A percentile compares a stretch with the other conserved stretches of the same genome.
phyloP scores from a whole-genome alignment of 192 early-diverging fungal species.

The Umbelopsis isabellina region DNA sequence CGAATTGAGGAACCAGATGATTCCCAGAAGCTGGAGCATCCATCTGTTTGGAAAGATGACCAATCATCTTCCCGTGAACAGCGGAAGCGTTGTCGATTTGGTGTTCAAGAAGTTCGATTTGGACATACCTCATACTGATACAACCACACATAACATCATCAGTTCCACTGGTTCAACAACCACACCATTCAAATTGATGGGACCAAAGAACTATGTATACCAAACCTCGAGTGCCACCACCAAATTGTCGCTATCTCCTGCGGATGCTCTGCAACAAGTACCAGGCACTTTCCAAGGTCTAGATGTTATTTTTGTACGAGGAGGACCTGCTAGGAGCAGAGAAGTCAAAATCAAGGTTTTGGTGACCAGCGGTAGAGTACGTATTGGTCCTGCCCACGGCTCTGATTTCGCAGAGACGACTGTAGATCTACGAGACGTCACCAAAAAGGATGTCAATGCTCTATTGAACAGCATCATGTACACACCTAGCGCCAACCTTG shows the following conservation, averaged over 20 bases:
- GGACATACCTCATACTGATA: constrained; percentile 43
- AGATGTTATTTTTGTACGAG: constrained; percentile 53
- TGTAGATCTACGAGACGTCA: constrained; percentile 23
- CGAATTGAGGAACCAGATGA: constrained; percentile 41
- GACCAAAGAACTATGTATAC: constrained; percentile 36
- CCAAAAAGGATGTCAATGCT: constrained; percentile 36
- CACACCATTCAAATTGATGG: constrained; percentile 27
- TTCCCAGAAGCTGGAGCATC: constrained; percentile 46
- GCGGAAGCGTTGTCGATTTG: constrained; percentile 50
- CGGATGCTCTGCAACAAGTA: constrained; percentile 23
- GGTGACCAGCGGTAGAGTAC: constrained; percentile 25
- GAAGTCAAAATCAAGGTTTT: constrained; percentile 27
- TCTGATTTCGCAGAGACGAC: constrained; percentile 26
- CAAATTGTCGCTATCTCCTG: neutral
- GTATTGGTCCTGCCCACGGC: constrained; percentile 24
- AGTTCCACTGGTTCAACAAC: constrained; percentile 3
- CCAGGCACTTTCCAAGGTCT: constrained; percentile 54
- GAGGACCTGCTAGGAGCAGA: constrained; percentile 30
- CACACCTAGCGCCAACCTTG: constrained; percentile 23
- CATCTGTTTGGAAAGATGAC: constrained; percentile 65
- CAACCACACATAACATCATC: constrained; percentile 27
- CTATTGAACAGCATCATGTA: constrained; percentile 36
- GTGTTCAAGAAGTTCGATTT: constrained; percentile 53
- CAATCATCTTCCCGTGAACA: constrained; percentile 48
- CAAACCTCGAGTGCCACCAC: constrained; percentile 11